Evolutionary conservation across 1,139 yeast species (phyloP), one percentile per base, ranked within the genome.

Genomic region (Saccharomyces hybrid): DNA sequence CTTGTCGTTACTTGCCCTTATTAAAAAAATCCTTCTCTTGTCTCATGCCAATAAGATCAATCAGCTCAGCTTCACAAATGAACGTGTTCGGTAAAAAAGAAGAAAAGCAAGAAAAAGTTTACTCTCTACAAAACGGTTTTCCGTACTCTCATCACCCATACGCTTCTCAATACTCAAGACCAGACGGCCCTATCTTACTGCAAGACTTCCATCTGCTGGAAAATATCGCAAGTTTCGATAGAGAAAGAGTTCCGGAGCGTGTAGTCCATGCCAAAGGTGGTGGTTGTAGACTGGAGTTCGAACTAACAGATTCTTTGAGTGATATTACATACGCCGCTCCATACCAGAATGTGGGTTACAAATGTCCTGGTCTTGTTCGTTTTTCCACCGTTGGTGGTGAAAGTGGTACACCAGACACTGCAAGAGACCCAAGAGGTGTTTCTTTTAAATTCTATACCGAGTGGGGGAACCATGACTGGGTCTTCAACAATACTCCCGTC

Each of bases 381-480:
- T 88, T 88, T 75, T 85, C 95, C 63, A 87, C 95, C 50, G 96
- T 88, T 54, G 95, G 95, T 64, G 96, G 96, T 61, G 96, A 88
- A 73, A 73, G 74, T 57, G 96, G 95, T 55, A 81, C 90, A 52
- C 83, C 96, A 46, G 96, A 88, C 70, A 77, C 93, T 48, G 93
- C 89, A 49, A 83, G 96, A 75, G 96, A 88, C 70, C 96, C 96
- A 60, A 81, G 96, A 74, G 96, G 96, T 28, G 88, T 87, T 71
- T 76, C 95, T 53, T 82, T 85, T 64, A 88, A 88, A 74, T 79
- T 88, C 65, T 86, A 86, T 75, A 88, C 96, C 51, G 90, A 87
- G 65, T 93, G 88, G 72, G 96, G 96, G 65, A 85, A 84, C 74
- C 77, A 85, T 72, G 96, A 88, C 76, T 84, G 87, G 77, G 96